Evolutionary conservation across 345 rosid genomes (phyloP).

Genomic region (Melaleuca alternifolia): DNA sequence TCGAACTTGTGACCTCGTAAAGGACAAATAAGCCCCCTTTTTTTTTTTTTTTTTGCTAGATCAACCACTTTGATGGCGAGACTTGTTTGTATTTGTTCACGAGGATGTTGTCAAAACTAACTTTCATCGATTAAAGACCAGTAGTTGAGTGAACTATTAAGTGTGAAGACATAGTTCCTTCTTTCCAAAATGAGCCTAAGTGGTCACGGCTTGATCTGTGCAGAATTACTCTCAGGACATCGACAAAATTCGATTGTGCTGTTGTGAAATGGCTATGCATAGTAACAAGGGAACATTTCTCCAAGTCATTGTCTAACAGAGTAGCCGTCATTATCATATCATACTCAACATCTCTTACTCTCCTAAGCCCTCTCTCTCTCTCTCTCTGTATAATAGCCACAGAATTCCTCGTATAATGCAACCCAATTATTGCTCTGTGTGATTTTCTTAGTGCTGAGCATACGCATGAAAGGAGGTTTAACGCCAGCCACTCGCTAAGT

Average conservation of each 20-base stretch:
- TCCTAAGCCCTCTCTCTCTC: not conserved
- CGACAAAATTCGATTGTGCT: not conserved
- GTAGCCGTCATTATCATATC: not conserved
- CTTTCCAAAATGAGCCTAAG: not conserved
- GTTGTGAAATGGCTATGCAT: not conserved
- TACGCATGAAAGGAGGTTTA: not conserved
- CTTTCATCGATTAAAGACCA: not conserved
- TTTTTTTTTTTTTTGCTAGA: not conserved
- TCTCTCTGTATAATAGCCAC: not conserved
- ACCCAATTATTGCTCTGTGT: not conserved
- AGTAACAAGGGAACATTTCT: not conserved
- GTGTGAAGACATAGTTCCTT: not conserved
- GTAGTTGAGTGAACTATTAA: not conserved
- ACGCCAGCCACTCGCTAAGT: not conserved
- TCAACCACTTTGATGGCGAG: not conserved
- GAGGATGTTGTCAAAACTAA: not conserved
- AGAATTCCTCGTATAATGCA: not conserved
- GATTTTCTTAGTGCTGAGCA: too few species aligned
- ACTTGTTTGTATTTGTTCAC: not conserved
- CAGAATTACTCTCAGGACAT: not conserved
- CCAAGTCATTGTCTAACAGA: not conserved
- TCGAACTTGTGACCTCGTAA: not conserved
- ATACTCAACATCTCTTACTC: not conserved
- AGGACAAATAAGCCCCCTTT: not conserved
- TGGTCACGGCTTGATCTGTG: not conserved